A percentile compares a stretch with the other conserved stretches of the same genome.
Conservation (phyloP, 2,329 filamentous ascomycete species). For the Colletotrichum camelliae region DNA sequence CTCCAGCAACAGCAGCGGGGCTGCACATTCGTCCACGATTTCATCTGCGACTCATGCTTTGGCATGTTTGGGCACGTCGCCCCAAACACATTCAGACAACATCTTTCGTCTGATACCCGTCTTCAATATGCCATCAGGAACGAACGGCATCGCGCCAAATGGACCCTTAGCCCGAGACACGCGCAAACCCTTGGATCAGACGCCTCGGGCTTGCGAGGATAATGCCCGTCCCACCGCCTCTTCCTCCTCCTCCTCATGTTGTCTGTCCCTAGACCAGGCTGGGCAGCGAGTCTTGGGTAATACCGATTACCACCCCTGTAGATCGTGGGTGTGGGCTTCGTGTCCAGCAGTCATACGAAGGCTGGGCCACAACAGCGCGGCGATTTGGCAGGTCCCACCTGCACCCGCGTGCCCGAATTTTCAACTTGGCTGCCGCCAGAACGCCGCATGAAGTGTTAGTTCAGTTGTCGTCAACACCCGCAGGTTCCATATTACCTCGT, state of each 20-base stretch:
- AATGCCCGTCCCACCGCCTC: slow-evolving; percentile 15
- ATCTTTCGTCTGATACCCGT: slow-evolving; percentile 3
- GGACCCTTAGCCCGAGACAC: slow-evolving; percentile 2
- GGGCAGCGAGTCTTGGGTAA: not conserved
- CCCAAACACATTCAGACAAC: not conserved
- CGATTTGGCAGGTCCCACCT: slow-evolving; percentile 2
- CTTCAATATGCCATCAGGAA: not conserved
- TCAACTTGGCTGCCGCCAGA: slow-evolving; percentile 9
- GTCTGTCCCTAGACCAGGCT: not conserved
- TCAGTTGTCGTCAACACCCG: not conserved
- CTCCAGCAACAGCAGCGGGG: not conserved
- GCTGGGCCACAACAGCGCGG: slow-evolving; percentile 6
- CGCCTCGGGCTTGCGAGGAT: not conserved
- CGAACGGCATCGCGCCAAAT: not conserved
- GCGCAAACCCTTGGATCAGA: not conserved
- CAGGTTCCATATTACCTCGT: slow-evolving; percentile 9
- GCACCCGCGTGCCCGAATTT: slow-evolving; percentile 8
- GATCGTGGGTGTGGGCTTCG: not conserved
- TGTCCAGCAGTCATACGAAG: slow-evolving; percentile 20
- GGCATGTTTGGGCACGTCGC: not conserved
- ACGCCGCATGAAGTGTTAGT: not conserved
- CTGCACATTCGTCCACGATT: not conserved
- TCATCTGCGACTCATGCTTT: not conserved
- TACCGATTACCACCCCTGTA: slow-evolving; percentile 1
- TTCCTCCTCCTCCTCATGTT: not conserved